Conservation (phyloP, 768 basidiomycete genomes). For the Mycena leptocephala region DNA sequence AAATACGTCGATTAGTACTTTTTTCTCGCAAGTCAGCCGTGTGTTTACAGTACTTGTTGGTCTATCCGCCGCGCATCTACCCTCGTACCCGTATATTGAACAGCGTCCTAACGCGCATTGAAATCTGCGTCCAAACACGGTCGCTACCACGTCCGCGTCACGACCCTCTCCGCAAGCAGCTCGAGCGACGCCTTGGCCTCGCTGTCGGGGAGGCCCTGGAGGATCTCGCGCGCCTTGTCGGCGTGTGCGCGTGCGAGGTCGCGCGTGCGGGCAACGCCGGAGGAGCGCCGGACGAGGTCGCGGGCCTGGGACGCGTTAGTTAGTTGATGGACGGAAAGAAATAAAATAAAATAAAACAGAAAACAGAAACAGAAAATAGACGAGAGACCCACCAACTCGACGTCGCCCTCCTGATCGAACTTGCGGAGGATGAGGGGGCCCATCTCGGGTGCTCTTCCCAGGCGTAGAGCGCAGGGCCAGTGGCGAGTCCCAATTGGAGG, state of each 20-base stretch:
- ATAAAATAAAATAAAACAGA: background rate
- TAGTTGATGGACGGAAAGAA: too few species aligned
- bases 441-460: slow-evolving; percentile 94
- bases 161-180: slow-evolving; percentile 82
- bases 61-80: too few species aligned
- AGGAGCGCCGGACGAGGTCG: slow-evolving; percentile 80
- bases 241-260: slow-evolving; percentile 86
- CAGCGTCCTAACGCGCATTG: too few species aligned
- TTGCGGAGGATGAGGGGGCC: slow-evolving; percentile 89
- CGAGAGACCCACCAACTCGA: slow-evolving; percentile 74
- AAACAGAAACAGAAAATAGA: background rate
- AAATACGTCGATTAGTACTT: too few species aligned
- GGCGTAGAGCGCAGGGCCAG: slow-evolving; percentile 94
- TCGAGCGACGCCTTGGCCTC: slow-evolving; percentile 87
- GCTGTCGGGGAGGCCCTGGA: slow-evolving; percentile 84
- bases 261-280: slow-evolving; percentile 87
- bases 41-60: too few species aligned
- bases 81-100: too few species aligned
- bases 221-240: slow-evolving; percentile 81
- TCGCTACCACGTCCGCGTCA: slow-evolving; percentile 63
- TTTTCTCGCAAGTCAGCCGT: too few species aligned
- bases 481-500: slow-evolving; percentile 88
- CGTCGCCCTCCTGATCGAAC: slow-evolving; percentile 88
- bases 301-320: slow-evolving; percentile 68
- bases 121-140: too few species aligned